Evolutionary conservation across 2,329 filamentous ascomycete genomes (phyloP).

Genomic region (Botryotinia globosa): DNA sequence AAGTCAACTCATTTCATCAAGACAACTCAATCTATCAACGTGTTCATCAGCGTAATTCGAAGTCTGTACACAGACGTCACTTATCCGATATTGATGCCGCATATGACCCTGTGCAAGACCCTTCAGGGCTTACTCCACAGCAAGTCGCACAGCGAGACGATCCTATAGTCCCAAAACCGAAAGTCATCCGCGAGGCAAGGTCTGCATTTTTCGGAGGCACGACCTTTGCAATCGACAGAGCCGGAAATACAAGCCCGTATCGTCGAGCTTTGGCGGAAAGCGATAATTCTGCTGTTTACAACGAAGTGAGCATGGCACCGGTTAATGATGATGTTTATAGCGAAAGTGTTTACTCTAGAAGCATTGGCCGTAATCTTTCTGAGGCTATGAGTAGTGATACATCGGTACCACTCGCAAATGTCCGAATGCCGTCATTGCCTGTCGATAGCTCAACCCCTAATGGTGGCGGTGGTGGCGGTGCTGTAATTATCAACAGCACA

Average conservation of each 20-base stretch:
- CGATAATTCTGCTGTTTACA: conserved; percentile 20
- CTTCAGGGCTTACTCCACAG: conserved; percentile 31
- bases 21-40: neutral
- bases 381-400: conserved; percentile 12
- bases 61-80: neutral
- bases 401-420: conserved; percentile 15
- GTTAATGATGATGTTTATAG: conserved; percentile 29
- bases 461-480: conserved; percentile 39
- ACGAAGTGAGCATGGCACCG: neutral
- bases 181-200: conserved; percentile 43
- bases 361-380: conserved; percentile 32
- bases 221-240: conserved; percentile 51
- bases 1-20: neutral
- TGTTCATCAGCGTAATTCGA: neutral
- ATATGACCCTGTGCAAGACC: neutral
- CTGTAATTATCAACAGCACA: conserved; percentile 39
- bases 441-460: neutral
- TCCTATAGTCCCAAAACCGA: conserved; percentile 31
- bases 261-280: conserved; percentile 46
- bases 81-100: conserved; percentile 3
- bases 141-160: conserved; percentile 35
- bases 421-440: conserved; percentile 27
- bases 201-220: conserved; percentile 54
- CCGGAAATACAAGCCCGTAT: conserved; percentile 55
- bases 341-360: conserved; percentile 39